Conservation (phyloP, 257 asterid species). For the Solanum commersonii region DNA sequence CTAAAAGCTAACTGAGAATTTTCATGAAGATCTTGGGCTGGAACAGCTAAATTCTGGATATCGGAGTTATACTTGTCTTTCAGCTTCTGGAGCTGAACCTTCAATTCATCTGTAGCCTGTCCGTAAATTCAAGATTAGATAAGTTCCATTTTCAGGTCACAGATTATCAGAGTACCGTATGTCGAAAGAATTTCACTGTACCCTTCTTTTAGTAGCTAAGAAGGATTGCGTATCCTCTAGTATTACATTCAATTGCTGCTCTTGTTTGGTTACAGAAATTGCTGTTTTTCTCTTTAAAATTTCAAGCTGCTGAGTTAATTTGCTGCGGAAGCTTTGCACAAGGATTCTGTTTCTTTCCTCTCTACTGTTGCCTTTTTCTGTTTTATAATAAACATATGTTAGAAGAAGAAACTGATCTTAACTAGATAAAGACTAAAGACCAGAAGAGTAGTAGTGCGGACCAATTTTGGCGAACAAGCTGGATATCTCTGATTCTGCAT, state of each 20-base stretch:
- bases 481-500: constrained; percentile 29
- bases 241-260: constrained; percentile 28
- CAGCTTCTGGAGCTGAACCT: constrained; percentile 19
- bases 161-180: background rate
- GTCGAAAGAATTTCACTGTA: background rate
- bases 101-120: constrained; percentile 37
- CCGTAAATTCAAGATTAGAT: background rate
- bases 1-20: constrained; percentile 26
- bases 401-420: background rate
- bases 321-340: constrained; percentile 16
- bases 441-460: background rate
- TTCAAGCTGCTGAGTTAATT: constrained; percentile 40
- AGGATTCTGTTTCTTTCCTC: constrained; percentile 33
- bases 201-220: constrained; percentile 33
- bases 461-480: constrained; percentile 27
- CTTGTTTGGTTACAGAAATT: constrained; percentile 25
- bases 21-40: constrained; percentile 27
- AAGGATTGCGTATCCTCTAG: constrained; percentile 28
- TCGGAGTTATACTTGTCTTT: constrained; percentile 17
- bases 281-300: constrained; percentile 23
- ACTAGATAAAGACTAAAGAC: background rate
- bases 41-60: constrained; percentile 18
- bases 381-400: background rate
- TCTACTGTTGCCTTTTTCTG: constrained; percentile 33
- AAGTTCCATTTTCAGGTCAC: background rate